These are phyloP conservation scores for Pseudotsuga menziesii DNA, from an alignment of 75 land plant genomes.

Conservation along the genomic window DNA sequence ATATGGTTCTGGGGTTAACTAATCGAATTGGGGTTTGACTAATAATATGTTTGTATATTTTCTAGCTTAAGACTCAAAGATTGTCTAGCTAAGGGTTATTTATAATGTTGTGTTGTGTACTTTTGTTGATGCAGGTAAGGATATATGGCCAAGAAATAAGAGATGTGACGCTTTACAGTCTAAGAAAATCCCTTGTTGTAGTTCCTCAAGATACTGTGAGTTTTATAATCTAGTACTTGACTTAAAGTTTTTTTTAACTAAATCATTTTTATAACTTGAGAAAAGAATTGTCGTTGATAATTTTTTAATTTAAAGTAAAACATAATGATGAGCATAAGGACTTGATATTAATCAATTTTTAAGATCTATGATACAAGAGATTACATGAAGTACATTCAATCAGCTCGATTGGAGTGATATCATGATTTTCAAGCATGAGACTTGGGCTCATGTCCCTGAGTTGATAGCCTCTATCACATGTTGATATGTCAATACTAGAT, in stretches of 20 bases:
- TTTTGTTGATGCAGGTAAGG: constrained; percentile 43
- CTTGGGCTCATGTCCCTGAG: too few species aligned
- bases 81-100: not conserved
- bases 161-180: constrained; percentile 73
- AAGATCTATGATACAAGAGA: not conserved
- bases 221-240: constrained; percentile 4
- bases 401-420: too few species aligned
- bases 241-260: not conserved
- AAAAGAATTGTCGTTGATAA: too few species aligned
- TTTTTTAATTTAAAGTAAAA: not conserved
- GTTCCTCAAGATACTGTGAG: constrained; percentile 98
- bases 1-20: not conserved
- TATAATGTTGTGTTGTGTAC: not conserved
- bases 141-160: constrained; percentile 89
- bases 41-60: not conserved
- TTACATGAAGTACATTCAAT: too few species aligned
- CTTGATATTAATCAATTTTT: not conserved
- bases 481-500: too few species aligned
- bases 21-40: not conserved
- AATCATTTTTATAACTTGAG: constrained; percentile 9
- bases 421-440: too few species aligned
- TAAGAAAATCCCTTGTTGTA: constrained; percentile 78
- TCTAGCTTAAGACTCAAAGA: not conserved
- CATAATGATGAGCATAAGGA: not conserved
- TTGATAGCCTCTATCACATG: too few species aligned